phyloP scores from a whole-genome alignment of 768 basidiomycete species.

The Tricholoma sp. region DNA sequence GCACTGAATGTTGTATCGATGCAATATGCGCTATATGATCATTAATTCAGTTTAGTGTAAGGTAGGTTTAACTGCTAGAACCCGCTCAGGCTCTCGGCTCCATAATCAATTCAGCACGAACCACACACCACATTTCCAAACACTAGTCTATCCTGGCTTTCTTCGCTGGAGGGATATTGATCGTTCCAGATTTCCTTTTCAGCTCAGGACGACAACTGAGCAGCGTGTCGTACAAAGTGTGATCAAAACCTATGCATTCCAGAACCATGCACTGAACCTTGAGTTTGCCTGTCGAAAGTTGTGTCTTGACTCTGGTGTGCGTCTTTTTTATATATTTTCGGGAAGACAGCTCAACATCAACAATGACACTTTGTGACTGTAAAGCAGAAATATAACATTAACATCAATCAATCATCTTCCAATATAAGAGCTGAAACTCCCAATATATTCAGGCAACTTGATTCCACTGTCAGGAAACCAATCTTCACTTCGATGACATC shows the following conservation, averaged over 20 bases:
- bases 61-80: too few relatives aligned
- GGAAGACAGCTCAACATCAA: background rate
- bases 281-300: background rate
- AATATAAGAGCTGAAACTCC: background rate
- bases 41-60: too few relatives aligned
- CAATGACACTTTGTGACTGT: background rate
- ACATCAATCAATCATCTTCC: background rate
- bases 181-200: too few relatives aligned
- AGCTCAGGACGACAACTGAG: background rate
- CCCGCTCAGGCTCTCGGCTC: too few relatives aligned
- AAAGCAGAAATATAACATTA: background rate
- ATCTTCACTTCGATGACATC: background rate
- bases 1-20: too few relatives aligned
- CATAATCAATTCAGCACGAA: too few relatives aligned
- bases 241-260: slow-evolving; percentile 15
- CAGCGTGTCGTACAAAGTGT: slow-evolving; percentile 6
- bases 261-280: slow-evolving; percentile 13
- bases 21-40: too few relatives aligned
- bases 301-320: too few relatives aligned
- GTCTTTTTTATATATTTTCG: background rate
- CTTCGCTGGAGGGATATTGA: too few relatives aligned
- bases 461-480: slow-evolving; percentile 1
- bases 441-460: background rate
- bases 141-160: too few relatives aligned
- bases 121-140: too few relatives aligned